phyloP scores from a whole-genome alignment of 805 yeast species.

The Ogataea sp. region DNA sequence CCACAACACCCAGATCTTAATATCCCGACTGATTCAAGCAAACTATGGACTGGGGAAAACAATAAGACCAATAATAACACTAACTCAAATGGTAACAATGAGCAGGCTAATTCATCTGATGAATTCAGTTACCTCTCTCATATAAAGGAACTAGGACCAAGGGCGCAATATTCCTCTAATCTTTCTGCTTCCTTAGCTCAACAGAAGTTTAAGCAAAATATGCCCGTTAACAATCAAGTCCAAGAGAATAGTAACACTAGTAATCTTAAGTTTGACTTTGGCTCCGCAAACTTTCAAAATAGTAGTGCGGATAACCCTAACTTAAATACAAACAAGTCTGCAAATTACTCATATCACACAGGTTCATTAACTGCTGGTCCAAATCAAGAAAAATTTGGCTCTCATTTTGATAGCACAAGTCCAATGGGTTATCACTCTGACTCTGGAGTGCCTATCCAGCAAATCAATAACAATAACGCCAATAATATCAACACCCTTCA shows the following conservation, averaged over 20 bases:
- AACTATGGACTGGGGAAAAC: constrained; percentile 16
- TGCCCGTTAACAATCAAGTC: not conserved
- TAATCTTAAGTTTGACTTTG: constrained; percentile 1
- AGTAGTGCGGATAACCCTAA: no score
- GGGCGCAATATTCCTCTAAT: constrained; percentile 4
- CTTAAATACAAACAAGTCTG: no score
- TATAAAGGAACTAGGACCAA: constrained; percentile 42
- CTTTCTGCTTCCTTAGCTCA: constrained; percentile 8
- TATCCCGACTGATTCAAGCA: constrained; percentile 6
- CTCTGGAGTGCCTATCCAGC: constrained; percentile 1
- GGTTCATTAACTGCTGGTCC: no score
- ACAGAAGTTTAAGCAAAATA: not conserved
- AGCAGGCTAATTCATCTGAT: no score
- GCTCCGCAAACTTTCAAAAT: not conserved
- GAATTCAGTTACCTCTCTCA: no score
- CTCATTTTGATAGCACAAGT: not conserved
- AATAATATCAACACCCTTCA: constrained; percentile 2
- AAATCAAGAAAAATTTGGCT: not conserved
- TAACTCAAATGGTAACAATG: no score
- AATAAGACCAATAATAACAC: no score
- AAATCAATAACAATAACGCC: no score
- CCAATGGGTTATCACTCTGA: not conserved
- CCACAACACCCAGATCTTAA: constrained; percentile 27
- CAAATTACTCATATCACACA: no score
- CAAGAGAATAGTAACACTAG: not conserved